These are phyloP conservation scores for Dioscorea zingiberensis DNA, from an alignment of 106 monocot genomes.

Conservation along the genomic window DNA sequence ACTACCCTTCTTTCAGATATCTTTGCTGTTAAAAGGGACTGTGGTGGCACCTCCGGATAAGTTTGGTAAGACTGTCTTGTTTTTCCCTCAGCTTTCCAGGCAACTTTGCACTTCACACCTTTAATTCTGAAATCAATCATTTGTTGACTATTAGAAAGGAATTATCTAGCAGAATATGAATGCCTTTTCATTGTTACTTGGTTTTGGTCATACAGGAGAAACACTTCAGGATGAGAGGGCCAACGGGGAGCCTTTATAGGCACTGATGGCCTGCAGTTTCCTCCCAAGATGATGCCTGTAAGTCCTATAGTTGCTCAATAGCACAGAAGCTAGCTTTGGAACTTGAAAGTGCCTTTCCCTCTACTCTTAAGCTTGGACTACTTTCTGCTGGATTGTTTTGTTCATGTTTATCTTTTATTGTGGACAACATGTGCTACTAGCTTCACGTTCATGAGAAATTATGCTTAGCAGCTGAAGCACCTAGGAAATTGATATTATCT, in stretches of 20 bases:
- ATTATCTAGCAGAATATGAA: background rate
- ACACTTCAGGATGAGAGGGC: slow-evolving; percentile 71
- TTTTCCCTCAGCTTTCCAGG: background rate
- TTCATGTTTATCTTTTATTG: too few relatives aligned
- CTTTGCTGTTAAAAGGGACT: slow-evolving; percentile 71
- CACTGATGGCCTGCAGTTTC: slow-evolving; percentile 55
- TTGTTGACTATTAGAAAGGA: background rate
- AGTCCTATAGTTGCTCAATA: background rate
- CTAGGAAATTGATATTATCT: too few relatives aligned
- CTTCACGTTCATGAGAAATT: too few relatives aligned
- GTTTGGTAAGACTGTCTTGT: slow-evolving; percentile 46
- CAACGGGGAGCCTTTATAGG: slow-evolving; percentile 69
- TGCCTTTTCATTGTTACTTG: background rate
- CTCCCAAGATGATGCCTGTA: slow-evolving; percentile 92
- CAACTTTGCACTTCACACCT: background rate
- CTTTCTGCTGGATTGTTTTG: too few relatives aligned
- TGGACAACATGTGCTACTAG: too few relatives aligned
- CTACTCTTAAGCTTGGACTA: too few relatives aligned
- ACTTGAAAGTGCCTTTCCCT: too few relatives aligned
- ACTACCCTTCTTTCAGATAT: slow-evolving; percentile 48
- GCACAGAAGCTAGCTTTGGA: background rate
- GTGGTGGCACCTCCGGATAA: slow-evolving; percentile 83
- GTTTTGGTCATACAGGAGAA: slow-evolving; percentile 51
- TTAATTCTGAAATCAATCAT: background rate
- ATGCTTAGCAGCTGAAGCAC: too few relatives aligned